Evolutionary conservation across 2,329 filamentous ascomycete species (phyloP).

Genomic region (Cladophialophora bantiana): DNA sequence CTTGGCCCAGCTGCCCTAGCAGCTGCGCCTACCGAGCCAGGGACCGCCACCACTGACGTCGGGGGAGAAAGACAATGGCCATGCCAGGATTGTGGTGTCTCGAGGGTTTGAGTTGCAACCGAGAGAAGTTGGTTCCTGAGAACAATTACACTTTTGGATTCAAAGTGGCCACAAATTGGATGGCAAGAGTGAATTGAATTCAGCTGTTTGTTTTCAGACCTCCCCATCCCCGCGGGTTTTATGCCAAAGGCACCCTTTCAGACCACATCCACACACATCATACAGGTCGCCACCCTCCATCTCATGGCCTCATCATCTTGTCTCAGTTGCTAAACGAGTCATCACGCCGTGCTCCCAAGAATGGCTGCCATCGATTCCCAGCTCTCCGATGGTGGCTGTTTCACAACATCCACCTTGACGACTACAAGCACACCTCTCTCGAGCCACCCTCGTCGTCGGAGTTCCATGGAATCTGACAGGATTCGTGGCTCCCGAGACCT

Average conservation of each 20-base stretch:
- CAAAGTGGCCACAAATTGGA: not conserved
- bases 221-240: not conserved
- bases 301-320: conserved; percentile 23
- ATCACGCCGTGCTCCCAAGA: not conserved
- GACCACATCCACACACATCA: conserved; percentile 6
- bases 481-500: conserved; percentile 15
- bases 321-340: conserved; percentile 30
- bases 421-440: not conserved
- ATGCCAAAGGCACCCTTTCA: conserved; percentile 12
- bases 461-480: conserved; percentile 19
- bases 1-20: not conserved
- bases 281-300: conserved; percentile 19
- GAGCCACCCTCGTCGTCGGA: conserved; percentile 21
- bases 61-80: not conserved
- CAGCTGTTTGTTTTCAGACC: not conserved
- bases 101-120: not conserved
- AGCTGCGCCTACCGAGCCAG: conserved; percentile 2
- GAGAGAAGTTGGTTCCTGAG: conserved; percentile 12
- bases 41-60: conserved; percentile 11
- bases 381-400: conserved; percentile 4
- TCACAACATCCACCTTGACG: conserved; percentile 23
- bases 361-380: conserved; percentile 22
- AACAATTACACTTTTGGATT: not conserved
- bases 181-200: not conserved
- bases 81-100: conserved; percentile 6